Base-by-base conservation (phyloP, 2,329 filamentous ascomycete species). In the Piedraia hortae region DNA sequence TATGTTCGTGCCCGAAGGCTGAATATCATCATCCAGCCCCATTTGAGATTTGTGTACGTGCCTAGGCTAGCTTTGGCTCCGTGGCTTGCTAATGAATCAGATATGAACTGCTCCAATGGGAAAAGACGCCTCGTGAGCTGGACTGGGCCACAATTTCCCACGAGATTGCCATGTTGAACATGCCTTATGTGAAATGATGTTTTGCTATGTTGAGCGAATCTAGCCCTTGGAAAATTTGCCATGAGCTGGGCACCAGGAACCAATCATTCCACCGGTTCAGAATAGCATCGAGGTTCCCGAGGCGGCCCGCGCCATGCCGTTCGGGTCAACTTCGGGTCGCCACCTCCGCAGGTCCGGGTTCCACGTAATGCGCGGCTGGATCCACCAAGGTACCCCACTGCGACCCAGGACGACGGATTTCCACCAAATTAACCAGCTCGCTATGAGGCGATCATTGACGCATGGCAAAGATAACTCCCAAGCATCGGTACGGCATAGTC, bases 11-110 rank as follows among this genome's bases (percentile, higher is more conserved):
- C 85, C 10, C 62, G 85, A 23, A 60, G 85, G 28, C 54, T 97
- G 21, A 97, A 97, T 39, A 85, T 97, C 23, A 97, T 97, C 31
- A 93, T 97, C 31, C 85, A 97, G 44, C 85, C 85, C 7, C 82
- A 97, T 50, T 56, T 97, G 25, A 62, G 77, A 26, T 97, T 97
- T 47, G 72, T 73, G 33, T 90, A 33, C 40, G 46, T 40, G 3
- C n/a, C 11, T 7, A 10, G 10, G 4, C 5, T 6, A 6, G 12
- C 7, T 6, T 20, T 20, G 19, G 12, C 7, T 14, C 10, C 19
- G 18, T 18, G 6, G 21, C 26, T 31, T 14, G 30, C 27, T 26
- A 15, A 25, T 19, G n/a, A 10, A 13, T 4, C 12, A 60, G 55
- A 20, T 56, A 93, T 39, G 85, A 97, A 48, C 59, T 97, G 14